Conservation (phyloP, 2,329 filamentous ascomycete genomes). For the Rhinocladiella mackenziei region DNA sequence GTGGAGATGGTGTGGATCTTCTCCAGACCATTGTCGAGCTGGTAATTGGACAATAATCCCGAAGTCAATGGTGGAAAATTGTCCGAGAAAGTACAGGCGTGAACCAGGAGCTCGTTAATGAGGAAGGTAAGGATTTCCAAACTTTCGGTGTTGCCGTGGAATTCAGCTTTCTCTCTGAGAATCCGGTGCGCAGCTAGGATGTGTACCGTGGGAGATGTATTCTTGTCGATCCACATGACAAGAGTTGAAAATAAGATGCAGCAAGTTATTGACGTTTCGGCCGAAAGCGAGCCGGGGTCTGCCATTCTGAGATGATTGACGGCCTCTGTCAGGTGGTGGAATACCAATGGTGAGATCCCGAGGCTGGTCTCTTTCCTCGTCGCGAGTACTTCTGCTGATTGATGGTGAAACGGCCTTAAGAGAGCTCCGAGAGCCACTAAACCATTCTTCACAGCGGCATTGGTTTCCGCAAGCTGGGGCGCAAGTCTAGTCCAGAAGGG, state of each 20-base stretch:
- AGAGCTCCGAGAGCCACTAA: slow-evolving; percentile 9
- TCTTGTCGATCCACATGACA: slow-evolving; percentile 14
- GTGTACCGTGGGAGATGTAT: slow-evolving; percentile 2
- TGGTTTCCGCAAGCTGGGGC: slow-evolving; percentile 6
- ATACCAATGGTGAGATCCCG: slow-evolving; percentile 2
- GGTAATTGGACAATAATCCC: slow-evolving; percentile 1
- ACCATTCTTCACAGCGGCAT: slow-evolving; percentile 10
- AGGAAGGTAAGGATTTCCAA: background rate
- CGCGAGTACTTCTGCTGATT: background rate
- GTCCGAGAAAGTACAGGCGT: slow-evolving; percentile 12
- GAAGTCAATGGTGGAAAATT: slow-evolving; percentile 7
- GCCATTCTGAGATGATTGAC: slow-evolving; percentile 9
- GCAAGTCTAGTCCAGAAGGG: slow-evolving; percentile 13
- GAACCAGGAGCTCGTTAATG: slow-evolving; percentile 8
- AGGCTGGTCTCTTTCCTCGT: background rate
- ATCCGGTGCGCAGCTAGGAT: slow-evolving; percentile 12
- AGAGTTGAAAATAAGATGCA: slow-evolving; percentile 12
- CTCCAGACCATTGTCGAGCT: slow-evolving; percentile 5
- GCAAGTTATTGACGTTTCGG: slow-evolving; percentile 11
- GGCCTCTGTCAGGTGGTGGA: slow-evolving; percentile 9
- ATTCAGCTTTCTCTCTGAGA: slow-evolving; percentile 3
- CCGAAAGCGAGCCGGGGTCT: slow-evolving; percentile 4
- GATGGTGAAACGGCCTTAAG: slow-evolving; percentile 6
- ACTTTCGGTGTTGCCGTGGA: background rate
- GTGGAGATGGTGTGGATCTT: slow-evolving; percentile 2